Evolutionary conservation across 768 basidiomycete species (phyloP).

Genomic region (Boletus pseudopeckii): DNA sequence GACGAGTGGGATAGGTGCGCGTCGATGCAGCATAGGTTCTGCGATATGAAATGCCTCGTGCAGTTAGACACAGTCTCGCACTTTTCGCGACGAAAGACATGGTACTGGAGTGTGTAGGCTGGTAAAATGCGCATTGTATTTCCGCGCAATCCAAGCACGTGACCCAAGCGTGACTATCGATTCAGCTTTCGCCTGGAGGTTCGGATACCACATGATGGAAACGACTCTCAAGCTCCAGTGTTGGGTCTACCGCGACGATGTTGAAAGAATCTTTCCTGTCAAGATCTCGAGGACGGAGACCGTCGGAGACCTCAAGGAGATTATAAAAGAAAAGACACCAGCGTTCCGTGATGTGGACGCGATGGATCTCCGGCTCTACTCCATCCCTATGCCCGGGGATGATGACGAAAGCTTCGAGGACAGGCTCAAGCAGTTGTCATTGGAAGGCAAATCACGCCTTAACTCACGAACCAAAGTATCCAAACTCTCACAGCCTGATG

Average conservation of each 20-base stretch:
- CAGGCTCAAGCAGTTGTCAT: not conserved
- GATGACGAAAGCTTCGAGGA: too few relatives aligned
- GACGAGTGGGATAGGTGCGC: slow-evolving; percentile 25
- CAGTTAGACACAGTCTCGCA: slow-evolving; percentile 8
- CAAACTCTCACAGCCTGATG: too few relatives aligned
- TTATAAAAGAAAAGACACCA: not conserved
- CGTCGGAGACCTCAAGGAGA: not conserved
- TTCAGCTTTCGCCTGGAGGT: not conserved
- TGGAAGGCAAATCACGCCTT: not conserved
- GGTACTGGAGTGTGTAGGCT: not conserved
- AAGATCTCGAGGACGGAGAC: not conserved
- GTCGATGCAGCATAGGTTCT: slow-evolving; percentile 23
- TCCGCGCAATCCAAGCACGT: too few relatives aligned
- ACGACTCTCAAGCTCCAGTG: not conserved
- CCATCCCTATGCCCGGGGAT: not conserved
- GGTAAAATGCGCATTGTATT: not conserved
- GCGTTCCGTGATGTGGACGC: not conserved
- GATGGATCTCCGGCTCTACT: not conserved
- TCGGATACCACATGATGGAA: not conserved
- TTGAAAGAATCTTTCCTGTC: not conserved
- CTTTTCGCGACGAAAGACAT: slow-evolving; percentile 21
- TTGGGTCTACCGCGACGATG: not conserved
- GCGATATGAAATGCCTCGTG: not conserved
- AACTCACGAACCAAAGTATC: not conserved
- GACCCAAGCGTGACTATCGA: too few relatives aligned